phyloP scores from a whole-genome alignment of 495 filamentous ascomycete genomes.

The Penicillium turbatum region DNA sequence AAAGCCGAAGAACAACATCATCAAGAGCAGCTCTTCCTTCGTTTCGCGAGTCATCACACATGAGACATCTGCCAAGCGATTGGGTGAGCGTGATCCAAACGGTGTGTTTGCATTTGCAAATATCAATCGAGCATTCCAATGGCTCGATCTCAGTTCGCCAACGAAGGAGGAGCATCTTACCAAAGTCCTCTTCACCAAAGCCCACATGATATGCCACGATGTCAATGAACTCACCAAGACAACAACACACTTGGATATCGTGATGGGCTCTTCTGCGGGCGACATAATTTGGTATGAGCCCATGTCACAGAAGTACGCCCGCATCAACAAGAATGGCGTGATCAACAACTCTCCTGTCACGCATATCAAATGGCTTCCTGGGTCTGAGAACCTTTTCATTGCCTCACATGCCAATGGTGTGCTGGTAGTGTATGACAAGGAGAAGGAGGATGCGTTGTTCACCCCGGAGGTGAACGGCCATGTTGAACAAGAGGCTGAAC shows the following conservation, averaged over 20 bases:
- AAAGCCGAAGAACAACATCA: constrained; percentile 96
- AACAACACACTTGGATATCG: constrained; percentile 74
- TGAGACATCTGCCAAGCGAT: constrained; percentile 69
- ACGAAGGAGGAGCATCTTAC: constrained; percentile 77
- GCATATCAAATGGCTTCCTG: constrained; percentile 87
- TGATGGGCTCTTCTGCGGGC: constrained; percentile 92
- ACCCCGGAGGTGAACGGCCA: constrained; percentile 48
- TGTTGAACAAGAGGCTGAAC: constrained; percentile 43
- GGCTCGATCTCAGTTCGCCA: constrained; percentile 62
- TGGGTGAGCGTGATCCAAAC: constrained; percentile 71
- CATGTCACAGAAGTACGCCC: constrained; percentile 90
- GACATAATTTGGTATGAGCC: constrained; percentile 99
- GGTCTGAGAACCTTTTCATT: constrained; percentile 89
- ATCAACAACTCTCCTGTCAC: constrained; percentile 83
- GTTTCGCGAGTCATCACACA: constrained; percentile 92
- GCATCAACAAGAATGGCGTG: constrained; percentile 93
- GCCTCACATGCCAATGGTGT: constrained; percentile 90
- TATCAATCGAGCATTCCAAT: constrained; percentile 88
- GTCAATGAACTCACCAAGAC: constrained; percentile 80
- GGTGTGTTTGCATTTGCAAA: constrained; percentile 90
- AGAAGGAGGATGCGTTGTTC: constrained; percentile 89
- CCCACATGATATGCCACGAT: constrained; percentile 92
- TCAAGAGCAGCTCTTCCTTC: constrained; percentile 96
- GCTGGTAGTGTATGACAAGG: constrained; percentile 96
- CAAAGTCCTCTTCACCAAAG: constrained; percentile 94